Conservation (phyloP, 495 filamentous ascomycete genomes). For the Penicillium coffeae region DNA sequence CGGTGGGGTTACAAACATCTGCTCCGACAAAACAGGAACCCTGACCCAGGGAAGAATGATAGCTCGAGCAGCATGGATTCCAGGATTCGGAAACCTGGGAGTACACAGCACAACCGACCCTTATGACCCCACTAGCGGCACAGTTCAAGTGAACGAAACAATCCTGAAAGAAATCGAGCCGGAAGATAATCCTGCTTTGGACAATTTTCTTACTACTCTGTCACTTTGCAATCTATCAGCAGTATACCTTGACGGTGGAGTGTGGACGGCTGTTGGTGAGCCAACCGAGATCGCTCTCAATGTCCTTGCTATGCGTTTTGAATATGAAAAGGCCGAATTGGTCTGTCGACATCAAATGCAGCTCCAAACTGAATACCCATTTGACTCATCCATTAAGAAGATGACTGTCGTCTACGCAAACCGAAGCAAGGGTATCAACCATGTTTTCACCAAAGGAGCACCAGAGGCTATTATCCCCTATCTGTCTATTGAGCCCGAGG, state of each 20-base stretch:
- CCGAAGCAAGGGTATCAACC: slow-evolving; percentile 25
- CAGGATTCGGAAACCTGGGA: slow-evolving; percentile 53
- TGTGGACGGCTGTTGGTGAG: slow-evolving; percentile 74
- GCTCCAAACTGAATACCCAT: slow-evolving; percentile 71
- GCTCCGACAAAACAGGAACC: slow-evolving; percentile 85
- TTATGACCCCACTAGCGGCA: slow-evolving; percentile 62
- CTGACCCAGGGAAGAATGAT: slow-evolving; percentile 77
- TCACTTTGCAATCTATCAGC: slow-evolving; percentile 76
- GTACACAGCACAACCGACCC: slow-evolving; percentile 53
- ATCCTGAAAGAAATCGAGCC: slow-evolving; percentile 22
- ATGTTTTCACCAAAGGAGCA: slow-evolving; percentile 66
- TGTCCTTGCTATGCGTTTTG: slow-evolving; percentile 71
- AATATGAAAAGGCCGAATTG: slow-evolving; percentile 53
- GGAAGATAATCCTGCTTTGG: slow-evolving; percentile 40
- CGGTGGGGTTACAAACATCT: slow-evolving; percentile 83
- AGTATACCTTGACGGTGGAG: slow-evolving; percentile 48
- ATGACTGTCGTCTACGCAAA: slow-evolving; percentile 72
- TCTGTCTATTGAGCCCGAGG: slow-evolving; percentile 48
- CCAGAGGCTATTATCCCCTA: slow-evolving; percentile 58
- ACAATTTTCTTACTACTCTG: slow-evolving; percentile 63
- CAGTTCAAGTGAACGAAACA: slow-evolving; percentile 42
- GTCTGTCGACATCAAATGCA: slow-evolving; percentile 54
- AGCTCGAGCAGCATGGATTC: slow-evolving; percentile 74
- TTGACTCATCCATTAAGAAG: slow-evolving; percentile 76
- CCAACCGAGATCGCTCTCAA: slow-evolving; percentile 83